Conservation (phyloP, 805 yeast species). For the Candida koratica region DNA sequence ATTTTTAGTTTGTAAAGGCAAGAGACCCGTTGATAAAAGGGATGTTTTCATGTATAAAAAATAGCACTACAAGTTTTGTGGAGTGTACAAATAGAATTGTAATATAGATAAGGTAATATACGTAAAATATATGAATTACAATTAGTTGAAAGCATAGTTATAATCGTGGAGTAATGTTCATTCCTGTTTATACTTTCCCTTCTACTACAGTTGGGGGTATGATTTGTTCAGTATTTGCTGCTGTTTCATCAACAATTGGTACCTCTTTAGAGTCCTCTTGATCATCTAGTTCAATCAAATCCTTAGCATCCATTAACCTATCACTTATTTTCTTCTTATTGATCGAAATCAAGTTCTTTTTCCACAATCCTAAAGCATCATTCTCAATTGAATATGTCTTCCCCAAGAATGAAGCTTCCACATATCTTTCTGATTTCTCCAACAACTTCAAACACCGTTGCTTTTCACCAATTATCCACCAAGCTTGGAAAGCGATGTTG, state of each 20-base stretch:
- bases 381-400: slow-evolving; percentile 56
- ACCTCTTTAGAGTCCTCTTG: too few species aligned
- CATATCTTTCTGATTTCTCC: slow-evolving; percentile 58
- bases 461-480: slow-evolving; percentile 80
- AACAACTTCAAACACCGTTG: slow-evolving; percentile 61
- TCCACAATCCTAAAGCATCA: slow-evolving; percentile 62
- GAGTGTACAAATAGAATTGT: neutral
- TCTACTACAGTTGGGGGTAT: too few species aligned
- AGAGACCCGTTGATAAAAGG: slow-evolving; percentile 14
- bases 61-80: neutral
- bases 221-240: too few species aligned
- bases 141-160: too few species aligned
- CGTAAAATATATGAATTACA: too few species aligned
- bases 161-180: too few species aligned
- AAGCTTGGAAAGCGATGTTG: slow-evolving; percentile 87
- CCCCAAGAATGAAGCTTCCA: slow-evolving; percentile 85
- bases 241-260: too few species aligned
- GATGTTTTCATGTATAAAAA: too few species aligned
- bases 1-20: slow-evolving; percentile 28
- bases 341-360: slow-evolving; percentile 44
- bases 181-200: too few species aligned
- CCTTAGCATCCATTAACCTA: slow-evolving; percentile 45
- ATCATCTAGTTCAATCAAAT: slow-evolving; percentile 13
- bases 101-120: too few species aligned
- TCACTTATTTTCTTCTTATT: slow-evolving; percentile 60